Evolutionary conservation across 768 basidiomycete species (phyloP).

Genomic region (Boletales sp.): DNA sequence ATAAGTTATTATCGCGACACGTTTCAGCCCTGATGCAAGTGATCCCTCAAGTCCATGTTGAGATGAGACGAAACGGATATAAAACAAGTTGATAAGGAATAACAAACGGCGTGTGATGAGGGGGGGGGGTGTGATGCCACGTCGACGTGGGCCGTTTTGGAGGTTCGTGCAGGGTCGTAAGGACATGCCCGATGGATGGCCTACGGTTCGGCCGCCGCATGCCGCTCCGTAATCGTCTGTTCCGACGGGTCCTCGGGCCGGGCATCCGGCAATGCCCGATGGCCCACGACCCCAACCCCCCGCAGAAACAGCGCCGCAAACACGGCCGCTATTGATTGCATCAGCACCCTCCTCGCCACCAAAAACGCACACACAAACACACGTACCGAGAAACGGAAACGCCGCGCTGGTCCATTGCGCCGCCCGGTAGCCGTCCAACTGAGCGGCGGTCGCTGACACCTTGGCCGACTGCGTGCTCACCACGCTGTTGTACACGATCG

Average conservation of each 20-base stretch:
- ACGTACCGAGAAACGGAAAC: slow-evolving; percentile 56
- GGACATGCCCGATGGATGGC: neutral
- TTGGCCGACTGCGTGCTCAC: slow-evolving; percentile 29
- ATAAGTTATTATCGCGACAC: too few relatives aligned
- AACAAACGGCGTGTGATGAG: too few relatives aligned
- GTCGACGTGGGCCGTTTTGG: too few relatives aligned
- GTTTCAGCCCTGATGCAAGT: too few relatives aligned
- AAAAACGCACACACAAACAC: neutral
- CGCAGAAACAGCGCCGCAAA: slow-evolving; percentile 37
- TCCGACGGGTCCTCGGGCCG: slow-evolving; percentile 16
- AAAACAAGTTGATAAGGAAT: too few relatives aligned
- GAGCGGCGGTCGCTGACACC: slow-evolving; percentile 36
- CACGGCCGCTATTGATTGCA: slow-evolving; percentile 20
- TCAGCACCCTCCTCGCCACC: neutral
- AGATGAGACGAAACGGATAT: too few relatives aligned
- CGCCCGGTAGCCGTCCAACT: slow-evolving; percentile 44
- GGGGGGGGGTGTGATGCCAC: too few relatives aligned
- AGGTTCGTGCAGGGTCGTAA: too few relatives aligned
- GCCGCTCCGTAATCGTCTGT: slow-evolving; percentile 16
- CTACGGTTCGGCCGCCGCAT: slow-evolving; percentile 6
- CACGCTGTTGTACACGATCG: slow-evolving; percentile 66
- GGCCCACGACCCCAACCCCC: slow-evolving; percentile 40
- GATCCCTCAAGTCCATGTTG: too few relatives aligned
- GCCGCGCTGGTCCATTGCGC: slow-evolving; percentile 65
- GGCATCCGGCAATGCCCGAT: neutral